Evolutionary conservation across 192 early-diverging fungal genomes (phyloP), one percentile per base, ranked within the genome.

Genomic region (Glomus cerebriforme): DNA sequence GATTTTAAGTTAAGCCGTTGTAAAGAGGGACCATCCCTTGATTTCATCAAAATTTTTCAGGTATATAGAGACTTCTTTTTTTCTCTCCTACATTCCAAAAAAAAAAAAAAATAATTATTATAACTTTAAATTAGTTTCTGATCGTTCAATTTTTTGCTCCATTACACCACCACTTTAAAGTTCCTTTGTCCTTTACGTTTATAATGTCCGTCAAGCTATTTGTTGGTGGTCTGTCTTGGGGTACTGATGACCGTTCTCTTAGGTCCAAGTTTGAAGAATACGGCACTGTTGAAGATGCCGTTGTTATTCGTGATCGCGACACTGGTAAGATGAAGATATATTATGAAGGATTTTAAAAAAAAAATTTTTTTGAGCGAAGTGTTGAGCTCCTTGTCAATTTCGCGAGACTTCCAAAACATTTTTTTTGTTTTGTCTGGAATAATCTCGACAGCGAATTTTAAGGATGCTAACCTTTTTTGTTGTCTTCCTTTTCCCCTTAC

Each of bases 291-390:
- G 73, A 82, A 32, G 86, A 92, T 79, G 86, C 92, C 62, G 87
- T 89, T 58, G 91, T 96, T 24, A 82, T 94, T 70, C 86, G 71
- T 39, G 92, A 94, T 79, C 88, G 91, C 76, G 91, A 93, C 68
- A 94, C 91, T 74, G 91, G 93, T 94, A 89, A 86, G 86, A 81
- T 65, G n/a, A 35, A 7, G 7, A 39, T 9, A 0, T 43, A 34
- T 29, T 10, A 3, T 59, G 32, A 59, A 15, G 7, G 2, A 15
- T 8, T 26, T 47, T 15, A n/a, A n/a, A n/a, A n/a, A n/a, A n/a
- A n/a, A n/a, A n/a, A n/a, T 43, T 29, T 37, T 19, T 43, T 47
- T 49, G 27, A 73, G 72, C 69, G n/a, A 71, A 29, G 15, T 22
- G 49, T 54, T 54, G 49, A 54, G 49, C 49, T 22, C 54, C 31